A percentile compares a stretch with the other conserved stretches of the same genome.
These are phyloP conservation scores for Penicillium mononematosum DNA, from an alignment of 495 filamentous ascomycete species.

Conservation along the genomic window DNA sequence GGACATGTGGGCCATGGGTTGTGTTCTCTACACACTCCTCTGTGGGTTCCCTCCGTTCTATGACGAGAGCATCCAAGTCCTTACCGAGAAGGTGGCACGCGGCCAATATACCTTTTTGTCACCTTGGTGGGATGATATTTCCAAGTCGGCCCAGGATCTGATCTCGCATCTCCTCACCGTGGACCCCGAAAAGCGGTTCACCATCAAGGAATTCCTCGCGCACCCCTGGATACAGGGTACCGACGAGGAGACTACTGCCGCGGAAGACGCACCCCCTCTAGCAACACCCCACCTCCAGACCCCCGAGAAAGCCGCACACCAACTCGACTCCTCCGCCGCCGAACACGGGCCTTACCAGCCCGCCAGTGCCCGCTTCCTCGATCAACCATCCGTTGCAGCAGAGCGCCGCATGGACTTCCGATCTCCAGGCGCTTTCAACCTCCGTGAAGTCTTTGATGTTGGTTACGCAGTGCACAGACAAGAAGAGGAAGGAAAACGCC, in stretches of 20 bases:
- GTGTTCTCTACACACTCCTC: slow-evolving; percentile 92
- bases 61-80: slow-evolving; percentile 93
- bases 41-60: slow-evolving; percentile 99
- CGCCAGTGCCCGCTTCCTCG: slow-evolving; percentile 47
- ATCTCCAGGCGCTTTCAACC: slow-evolving; percentile 89
- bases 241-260: slow-evolving; percentile 73
- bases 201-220: slow-evolving; percentile 80
- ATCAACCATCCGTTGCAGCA: slow-evolving; percentile 52
- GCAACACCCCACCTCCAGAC: slow-evolving; percentile 59
- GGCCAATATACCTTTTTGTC: slow-evolving; percentile 98
- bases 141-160: slow-evolving; percentile 89
- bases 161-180: slow-evolving; percentile 92
- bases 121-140: slow-evolving; percentile 99
- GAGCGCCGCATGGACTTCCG: slow-evolving; percentile 84
- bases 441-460: slow-evolving; percentile 96
- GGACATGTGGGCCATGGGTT: slow-evolving; percentile 98
- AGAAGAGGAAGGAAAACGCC: slow-evolving; percentile 91
- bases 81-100: slow-evolving; percentile 95
- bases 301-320: slow-evolving; percentile 48
- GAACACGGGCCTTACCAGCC: slow-evolving; percentile 46
- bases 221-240: slow-evolving; percentile 88
- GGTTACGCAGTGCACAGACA: slow-evolving; percentile 94
- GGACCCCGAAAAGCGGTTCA: slow-evolving; percentile 87
- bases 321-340: slow-evolving; percentile 32
- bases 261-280: slow-evolving; percentile 72